Evolutionary conservation across 1,284 basidiomycete genomes (phyloP).

Genomic region (Leucoagaricus sp.): DNA sequence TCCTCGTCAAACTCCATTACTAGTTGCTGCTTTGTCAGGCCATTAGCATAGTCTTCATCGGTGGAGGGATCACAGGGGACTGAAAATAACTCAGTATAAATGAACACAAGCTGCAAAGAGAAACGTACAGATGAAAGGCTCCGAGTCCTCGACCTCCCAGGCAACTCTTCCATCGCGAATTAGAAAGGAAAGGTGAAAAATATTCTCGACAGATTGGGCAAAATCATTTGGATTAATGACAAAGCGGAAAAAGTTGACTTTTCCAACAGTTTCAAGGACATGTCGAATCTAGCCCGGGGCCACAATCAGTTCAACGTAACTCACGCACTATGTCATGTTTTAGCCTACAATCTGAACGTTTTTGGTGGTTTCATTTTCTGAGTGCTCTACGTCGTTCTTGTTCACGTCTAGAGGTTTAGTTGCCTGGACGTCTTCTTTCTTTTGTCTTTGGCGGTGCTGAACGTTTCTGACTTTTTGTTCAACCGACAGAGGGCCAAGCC

Average conservation of each 20-base stretch:
- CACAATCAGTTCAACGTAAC: neutral
- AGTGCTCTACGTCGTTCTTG: slow-evolving; percentile 75
- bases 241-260: slow-evolving; percentile 80
- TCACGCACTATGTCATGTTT: slow-evolving; percentile 19
- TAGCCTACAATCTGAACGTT: slow-evolving; percentile 72
- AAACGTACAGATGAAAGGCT: slow-evolving; percentile 72
- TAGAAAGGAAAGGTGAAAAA: slow-evolving; percentile 91
- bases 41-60: slow-evolving; percentile 62
- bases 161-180: slow-evolving; percentile 83
- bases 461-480: slow-evolving; percentile 71
- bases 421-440: slow-evolving; percentile 71
- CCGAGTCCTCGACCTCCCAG: slow-evolving; percentile 66
- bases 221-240: slow-evolving; percentile 87
- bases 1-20: slow-evolving; percentile 86
- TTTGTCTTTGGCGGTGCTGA: slow-evolving; percentile 65
- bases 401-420: slow-evolving; percentile 72
- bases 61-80: slow-evolving; percentile 65
- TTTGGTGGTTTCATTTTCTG: slow-evolving; percentile 82
- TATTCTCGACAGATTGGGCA: slow-evolving; percentile 90
- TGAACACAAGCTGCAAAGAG: neutral
- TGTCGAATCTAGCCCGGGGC: slow-evolving; percentile 50
- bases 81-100: slow-evolving; percentile 26
- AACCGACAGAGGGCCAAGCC: slow-evolving; percentile 77
- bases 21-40: slow-evolving; percentile 76
- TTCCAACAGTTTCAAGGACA: slow-evolving; percentile 46